phyloP scores from a whole-genome alignment of 345 rosid genomes.

The Brassica rapa region DNA sequence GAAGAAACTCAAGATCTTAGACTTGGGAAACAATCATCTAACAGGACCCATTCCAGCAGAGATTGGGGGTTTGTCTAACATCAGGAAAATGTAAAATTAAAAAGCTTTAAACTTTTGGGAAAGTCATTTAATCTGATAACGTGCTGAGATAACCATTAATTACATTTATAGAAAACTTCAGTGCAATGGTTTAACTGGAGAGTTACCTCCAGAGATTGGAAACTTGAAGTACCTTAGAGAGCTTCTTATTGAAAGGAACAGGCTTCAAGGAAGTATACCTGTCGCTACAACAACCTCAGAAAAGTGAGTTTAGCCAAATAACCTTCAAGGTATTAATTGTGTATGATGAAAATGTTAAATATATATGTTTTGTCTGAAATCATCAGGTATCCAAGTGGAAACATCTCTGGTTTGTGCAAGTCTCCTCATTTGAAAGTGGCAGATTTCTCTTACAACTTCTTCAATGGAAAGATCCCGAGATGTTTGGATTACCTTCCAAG shows the following conservation, averaged over 20 bases:
- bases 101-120: neutral
- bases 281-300: conserved; percentile 30
- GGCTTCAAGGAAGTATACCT: conserved; percentile 79
- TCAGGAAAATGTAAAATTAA: conserved; percentile 54
- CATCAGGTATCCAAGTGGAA: conserved; percentile 55
- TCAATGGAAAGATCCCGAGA: conserved; percentile 75
- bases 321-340: neutral
- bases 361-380: neutral
- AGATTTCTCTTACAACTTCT: conserved; percentile 86
- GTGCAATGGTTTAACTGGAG: conserved; percentile 87
- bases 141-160: neutral
- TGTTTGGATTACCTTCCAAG: conserved; percentile 78
- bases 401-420: conserved; percentile 69
- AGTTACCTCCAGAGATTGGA: conserved; percentile 73
- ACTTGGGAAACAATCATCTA: conserved; percentile 85
- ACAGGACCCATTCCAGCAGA: conserved; percentile 85
- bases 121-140: neutral
- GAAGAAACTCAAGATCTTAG: conserved; percentile 74
- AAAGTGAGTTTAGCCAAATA: conserved; percentile 24
- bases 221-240: conserved; percentile 71
- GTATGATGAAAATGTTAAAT: neutral
- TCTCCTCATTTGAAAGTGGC: conserved; percentile 62
- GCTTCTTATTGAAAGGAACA: conserved; percentile 78
- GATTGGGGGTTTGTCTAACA: conserved; percentile 62
- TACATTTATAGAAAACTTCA: conserved; percentile 70